Conservation (phyloP, 441 rosid species). For the Erysimum pusillum region DNA sequence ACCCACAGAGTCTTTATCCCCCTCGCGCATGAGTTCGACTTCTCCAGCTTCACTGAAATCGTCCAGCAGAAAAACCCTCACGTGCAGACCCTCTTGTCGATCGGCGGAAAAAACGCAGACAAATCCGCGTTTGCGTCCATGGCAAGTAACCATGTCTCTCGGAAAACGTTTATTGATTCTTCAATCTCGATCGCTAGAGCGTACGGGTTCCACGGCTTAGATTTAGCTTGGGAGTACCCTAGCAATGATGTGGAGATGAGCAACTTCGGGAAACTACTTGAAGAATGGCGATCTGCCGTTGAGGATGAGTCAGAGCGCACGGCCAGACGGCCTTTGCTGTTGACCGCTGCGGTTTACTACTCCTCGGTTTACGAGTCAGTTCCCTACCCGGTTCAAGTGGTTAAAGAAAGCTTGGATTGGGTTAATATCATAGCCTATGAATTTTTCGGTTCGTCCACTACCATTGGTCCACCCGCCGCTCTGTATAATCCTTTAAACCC, state of each 20-base stretch:
- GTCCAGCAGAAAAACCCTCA: slow-evolving; percentile 44
- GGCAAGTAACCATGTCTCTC: slow-evolving; percentile 38
- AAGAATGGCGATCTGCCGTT: slow-evolving; percentile 49
- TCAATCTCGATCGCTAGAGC: slow-evolving; percentile 52
- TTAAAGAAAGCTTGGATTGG: slow-evolving; percentile 48
- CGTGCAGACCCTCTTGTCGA: slow-evolving; percentile 49
- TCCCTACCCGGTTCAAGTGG: background rate
- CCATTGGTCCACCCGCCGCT: slow-evolving; percentile 55
- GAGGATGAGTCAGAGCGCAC: slow-evolving; percentile 38
- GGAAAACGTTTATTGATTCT: slow-evolving; percentile 54
- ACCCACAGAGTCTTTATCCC: slow-evolving; percentile 31
- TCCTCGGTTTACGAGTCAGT: slow-evolving; percentile 36
- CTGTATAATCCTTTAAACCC: slow-evolving; percentile 29
- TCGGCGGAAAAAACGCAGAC: slow-evolving; percentile 40
- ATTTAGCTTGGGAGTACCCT: slow-evolving; percentile 49
- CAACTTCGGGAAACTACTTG: slow-evolving; percentile 45
- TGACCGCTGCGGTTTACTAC: slow-evolving; percentile 52
- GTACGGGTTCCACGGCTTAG: slow-evolving; percentile 54
- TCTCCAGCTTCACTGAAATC: background rate
- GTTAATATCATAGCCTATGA: slow-evolving; percentile 64
- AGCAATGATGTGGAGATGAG: slow-evolving; percentile 35
- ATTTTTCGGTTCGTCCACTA: slow-evolving; percentile 32
- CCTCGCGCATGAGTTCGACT: background rate
- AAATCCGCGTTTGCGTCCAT: slow-evolving; percentile 46
- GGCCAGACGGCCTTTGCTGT: slow-evolving; percentile 28